Base-by-base conservation (phyloP, 2,329 filamentous ascomycete genomes). In the Colletotrichum tropicale region DNA sequence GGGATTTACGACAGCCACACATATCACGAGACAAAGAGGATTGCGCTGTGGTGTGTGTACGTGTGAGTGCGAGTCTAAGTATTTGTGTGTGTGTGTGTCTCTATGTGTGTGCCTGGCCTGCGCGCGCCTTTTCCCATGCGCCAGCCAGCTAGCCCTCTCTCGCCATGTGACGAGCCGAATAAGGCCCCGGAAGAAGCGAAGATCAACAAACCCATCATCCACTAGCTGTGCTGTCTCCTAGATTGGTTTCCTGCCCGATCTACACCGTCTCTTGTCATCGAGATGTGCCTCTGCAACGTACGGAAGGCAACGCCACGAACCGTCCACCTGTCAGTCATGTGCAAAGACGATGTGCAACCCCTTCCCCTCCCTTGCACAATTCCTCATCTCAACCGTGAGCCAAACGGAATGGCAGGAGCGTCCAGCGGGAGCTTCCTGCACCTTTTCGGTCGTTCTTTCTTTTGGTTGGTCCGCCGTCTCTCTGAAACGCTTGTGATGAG, bases 121-220 rank as follows among this genome's bases (percentile, higher is more conserved):
- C 52, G 52, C 21, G 56, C 52, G 52, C 21, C 56, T 32, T n/a
- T 60, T 43, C 38, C 61, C 34, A 38, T 26, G 36, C 32, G 32
- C 62, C 36, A 61, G 58, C 24, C 28, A n/a, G 8, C 58, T 56
- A 66, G 60, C 67, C 48, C 13, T 71, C n/a, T 15, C 15, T 21
- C 8, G 26, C 73, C 69, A 75, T 71, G 67, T 75, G 72, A 71
- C 52, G 16, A 60, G 60, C 60, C 61, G 16, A 26, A 28, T 36
- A 15, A 18, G 16, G 15, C 26, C 43, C 69, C 55, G n/a, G 30
- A 75, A 64, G 32, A 55, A 62, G 73, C 30, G 67, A 64, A 12
- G 55, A 64, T 73, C 56, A 48, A n/a, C 69, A 28, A 30, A 9
- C 8, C 52, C n/a, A n/a, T 43, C 12, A 26, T 18, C 30, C 30